Base-by-base conservation (phyloP, 2,329 filamentous ascomycete species). In the Neonectria coccinea region DNA sequence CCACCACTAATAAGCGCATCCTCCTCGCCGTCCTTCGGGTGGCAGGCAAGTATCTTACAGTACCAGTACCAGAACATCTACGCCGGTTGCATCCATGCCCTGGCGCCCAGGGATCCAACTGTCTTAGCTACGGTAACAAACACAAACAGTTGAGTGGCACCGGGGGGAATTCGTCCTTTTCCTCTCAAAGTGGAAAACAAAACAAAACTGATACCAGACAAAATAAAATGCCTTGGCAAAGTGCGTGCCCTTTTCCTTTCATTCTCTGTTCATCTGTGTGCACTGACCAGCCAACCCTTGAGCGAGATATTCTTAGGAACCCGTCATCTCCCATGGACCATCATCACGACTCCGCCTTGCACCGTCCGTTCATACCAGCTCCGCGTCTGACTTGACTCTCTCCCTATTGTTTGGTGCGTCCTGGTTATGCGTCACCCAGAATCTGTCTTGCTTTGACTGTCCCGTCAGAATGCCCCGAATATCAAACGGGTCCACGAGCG, bases 401-500 rank as follows among this genome's bases (percentile, higher is more conserved):
- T 66, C 60, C n/a, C 16, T 45, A 11, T 25, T 51, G 14, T 51
- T 41, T 39, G 18, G 12, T 47, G 41, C 44, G 18, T n/a, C 20
- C n/a, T 62, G 31, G 7, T 29, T 33, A 11, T 62, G 59, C 14
- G 33, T 64, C 52, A 79, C 78, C 80, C 79, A 81, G 63, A 81
- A 81, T 16, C 69, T 73, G 12, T 78, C 77, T 50, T 69, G 64
- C 54, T 76, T 71, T 31, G 77, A 74, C 59, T 67, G 73, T 7
- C 77, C 76, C 11, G 70, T 77, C 44, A 79, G 45, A 70, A 78
- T 70, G 11, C 77, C 79, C 14, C 62, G 71, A 16, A 82, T 44
- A 57, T 82, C 79, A 58, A 83, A 81, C 27, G 79, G 80, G 48
- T 82, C 81, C 20, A 81, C 50, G 9, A 85, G 54, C 18, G 82